These are phyloP conservation scores for Colletotrichum theobromicola DNA, from an alignment of 2,329 filamentous ascomycete species.

Conservation along the genomic window DNA sequence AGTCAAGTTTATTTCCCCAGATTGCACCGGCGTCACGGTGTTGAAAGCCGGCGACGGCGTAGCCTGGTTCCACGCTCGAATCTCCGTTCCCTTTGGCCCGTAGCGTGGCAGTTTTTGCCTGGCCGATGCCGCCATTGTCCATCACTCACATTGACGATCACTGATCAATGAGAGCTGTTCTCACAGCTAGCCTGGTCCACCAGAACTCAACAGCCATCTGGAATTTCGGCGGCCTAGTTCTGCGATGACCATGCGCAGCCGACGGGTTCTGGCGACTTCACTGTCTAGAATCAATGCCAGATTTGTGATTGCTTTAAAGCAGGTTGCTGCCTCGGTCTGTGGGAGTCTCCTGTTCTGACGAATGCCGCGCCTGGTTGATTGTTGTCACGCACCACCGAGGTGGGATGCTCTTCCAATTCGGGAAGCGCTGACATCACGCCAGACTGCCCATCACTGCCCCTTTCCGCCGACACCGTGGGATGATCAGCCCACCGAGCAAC, in stretches of 20 bases:
- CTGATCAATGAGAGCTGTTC: not conserved
- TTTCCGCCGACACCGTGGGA: not conserved
- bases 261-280: not conserved
- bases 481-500: not conserved
- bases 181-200: not conserved
- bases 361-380: not conserved
- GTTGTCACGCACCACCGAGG: not conserved
- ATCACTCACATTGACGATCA: not conserved
- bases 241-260: not conserved
- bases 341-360: not conserved
- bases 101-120: not conserved
- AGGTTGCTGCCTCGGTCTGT: not conserved
- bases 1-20: constrained; percentile 10
- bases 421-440: not conserved
- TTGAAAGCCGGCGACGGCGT: not conserved
- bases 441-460: constrained; percentile 5
- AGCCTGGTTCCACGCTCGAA: not conserved
- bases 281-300: not conserved
- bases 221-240: not conserved
- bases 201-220: not conserved
- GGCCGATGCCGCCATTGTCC: not conserved
- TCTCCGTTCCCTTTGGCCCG: not conserved
- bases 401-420: constrained; percentile 5
- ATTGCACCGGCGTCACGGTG: not conserved
- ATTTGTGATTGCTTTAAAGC: not conserved